phyloP scores from a whole-genome alignment of 345 rosid species.

The Camelina laxa region DNA sequence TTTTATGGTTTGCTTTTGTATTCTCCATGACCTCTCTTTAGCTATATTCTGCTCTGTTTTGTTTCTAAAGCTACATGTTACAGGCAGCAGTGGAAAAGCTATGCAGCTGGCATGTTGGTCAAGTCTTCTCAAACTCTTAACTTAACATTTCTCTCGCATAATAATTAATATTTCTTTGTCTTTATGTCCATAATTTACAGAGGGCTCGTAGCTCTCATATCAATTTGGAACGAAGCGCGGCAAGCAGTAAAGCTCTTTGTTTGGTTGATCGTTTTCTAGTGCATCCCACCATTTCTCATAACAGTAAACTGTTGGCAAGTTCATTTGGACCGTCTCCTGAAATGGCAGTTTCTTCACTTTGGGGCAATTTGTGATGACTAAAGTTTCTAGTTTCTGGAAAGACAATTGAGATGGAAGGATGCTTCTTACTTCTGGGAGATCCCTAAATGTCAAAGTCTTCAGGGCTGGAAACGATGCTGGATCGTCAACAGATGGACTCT shows the following conservation, averaged over 20 bases:
- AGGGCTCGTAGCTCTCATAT: constrained; percentile 10
- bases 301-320: constrained; percentile 47
- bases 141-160: constrained; percentile 2
- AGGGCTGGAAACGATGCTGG: constrained; percentile 48
- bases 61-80: constrained; percentile 1
- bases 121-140: neutral
- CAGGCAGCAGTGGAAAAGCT: neutral
- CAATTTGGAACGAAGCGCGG: constrained; percentile 48
- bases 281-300: constrained; percentile 58
- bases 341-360: constrained; percentile 50
- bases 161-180: neutral
- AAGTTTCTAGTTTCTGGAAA: constrained; percentile 49
- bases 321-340: constrained; percentile 7
- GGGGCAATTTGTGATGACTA: constrained; percentile 53
- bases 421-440: constrained; percentile 52
- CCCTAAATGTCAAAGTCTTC: constrained; percentile 47
- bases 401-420: constrained; percentile 41
- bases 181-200: constrained; percentile 19
- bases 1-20: constrained; percentile 8
- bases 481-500: constrained; percentile 18
- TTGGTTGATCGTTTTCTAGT: constrained; percentile 43
- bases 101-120: constrained; percentile 14
- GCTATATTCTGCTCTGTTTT: constrained; percentile 9
- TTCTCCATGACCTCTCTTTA: constrained; percentile 6
- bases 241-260: constrained; percentile 30